A percentile compares a stretch with the other conserved stretches of the same genome.
These are phyloP conservation scores for Emergomyces orientalis DNA, from an alignment of 2,329 filamentous ascomycete species.

Conservation along the genomic window DNA sequence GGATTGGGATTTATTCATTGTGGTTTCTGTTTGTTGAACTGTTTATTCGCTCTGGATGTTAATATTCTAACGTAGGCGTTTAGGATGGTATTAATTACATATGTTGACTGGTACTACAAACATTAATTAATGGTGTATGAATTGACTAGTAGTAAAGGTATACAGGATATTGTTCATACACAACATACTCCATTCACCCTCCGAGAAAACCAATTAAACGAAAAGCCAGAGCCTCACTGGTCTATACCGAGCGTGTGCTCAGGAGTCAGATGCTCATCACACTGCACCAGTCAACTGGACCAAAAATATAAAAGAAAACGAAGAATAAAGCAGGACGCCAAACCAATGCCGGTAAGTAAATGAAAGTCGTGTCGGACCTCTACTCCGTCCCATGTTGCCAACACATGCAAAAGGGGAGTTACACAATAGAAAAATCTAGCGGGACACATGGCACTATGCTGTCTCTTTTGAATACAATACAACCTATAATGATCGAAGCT, in stretches of 20 bases:
- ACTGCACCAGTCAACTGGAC: background rate
- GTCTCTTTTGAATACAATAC: background rate
- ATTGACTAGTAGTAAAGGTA: background rate
- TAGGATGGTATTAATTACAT: background rate
- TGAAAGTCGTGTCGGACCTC: background rate
- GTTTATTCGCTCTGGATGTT: background rate
- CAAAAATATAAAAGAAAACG: background rate
- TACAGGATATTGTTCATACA: background rate
- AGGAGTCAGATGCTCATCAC: background rate
- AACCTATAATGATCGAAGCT: background rate
- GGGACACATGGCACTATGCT: background rate
- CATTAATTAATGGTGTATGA: background rate
- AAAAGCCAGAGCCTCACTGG: background rate
- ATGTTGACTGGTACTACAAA: background rate
- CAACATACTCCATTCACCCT: background rate
- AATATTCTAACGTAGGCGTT: conserved; percentile 7
- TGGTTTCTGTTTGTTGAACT: background rate
- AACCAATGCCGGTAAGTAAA: background rate
- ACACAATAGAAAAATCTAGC: background rate
- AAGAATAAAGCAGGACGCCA: background rate
- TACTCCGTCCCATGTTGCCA: background rate
- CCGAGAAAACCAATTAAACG: background rate
- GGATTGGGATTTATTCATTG: background rate
- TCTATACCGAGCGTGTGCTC: background rate
- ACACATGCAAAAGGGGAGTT: background rate